Evolutionary conservation across 305 asterid genomes (phyloP).

Genomic region (Nicotiana rustica): DNA sequence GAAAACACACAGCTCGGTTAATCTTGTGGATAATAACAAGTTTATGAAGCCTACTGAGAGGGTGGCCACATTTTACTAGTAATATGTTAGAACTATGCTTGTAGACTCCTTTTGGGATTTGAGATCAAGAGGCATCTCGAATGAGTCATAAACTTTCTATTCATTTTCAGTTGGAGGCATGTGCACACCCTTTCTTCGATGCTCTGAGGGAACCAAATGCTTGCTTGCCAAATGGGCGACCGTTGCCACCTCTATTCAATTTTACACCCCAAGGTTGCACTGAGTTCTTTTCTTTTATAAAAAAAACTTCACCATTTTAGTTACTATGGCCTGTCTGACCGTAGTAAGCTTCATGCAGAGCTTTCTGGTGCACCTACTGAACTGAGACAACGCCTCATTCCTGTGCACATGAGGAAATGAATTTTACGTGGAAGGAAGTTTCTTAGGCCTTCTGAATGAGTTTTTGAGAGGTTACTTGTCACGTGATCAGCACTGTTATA

Average conservation of each 20-base stretch:
- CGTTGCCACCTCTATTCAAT: constrained; percentile 87
- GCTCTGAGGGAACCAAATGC: constrained; percentile 78
- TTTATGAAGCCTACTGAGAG: constrained; percentile 21
- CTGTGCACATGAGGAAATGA: constrained; percentile 69
- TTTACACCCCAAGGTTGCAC: constrained; percentile 82
- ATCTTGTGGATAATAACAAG: neutral
- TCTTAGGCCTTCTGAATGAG: constrained; percentile 37
- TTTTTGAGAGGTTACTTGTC: constrained; percentile 44
- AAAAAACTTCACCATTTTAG: neutral
- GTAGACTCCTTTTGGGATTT: neutral
- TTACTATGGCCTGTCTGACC: constrained; percentile 3
- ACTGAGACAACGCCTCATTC: constrained; percentile 80
- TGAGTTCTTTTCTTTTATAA: neutral
- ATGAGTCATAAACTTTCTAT: neutral
- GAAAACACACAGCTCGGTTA: neutral
- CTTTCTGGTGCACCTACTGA: constrained; percentile 76
- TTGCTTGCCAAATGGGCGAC: constrained; percentile 72
- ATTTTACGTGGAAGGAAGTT: neutral
- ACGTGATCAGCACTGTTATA: constrained; percentile 21
- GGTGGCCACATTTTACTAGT: neutral
- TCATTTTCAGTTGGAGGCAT: constrained; percentile 84
- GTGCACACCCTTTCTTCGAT: constrained; percentile 96
- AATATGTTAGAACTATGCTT: neutral
- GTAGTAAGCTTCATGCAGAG: constrained; percentile 52
- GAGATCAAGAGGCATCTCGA: neutral